Evolutionary conservation across 2,329 filamentous ascomycete species (phyloP).

Genomic region (Aspergillus persii): DNA sequence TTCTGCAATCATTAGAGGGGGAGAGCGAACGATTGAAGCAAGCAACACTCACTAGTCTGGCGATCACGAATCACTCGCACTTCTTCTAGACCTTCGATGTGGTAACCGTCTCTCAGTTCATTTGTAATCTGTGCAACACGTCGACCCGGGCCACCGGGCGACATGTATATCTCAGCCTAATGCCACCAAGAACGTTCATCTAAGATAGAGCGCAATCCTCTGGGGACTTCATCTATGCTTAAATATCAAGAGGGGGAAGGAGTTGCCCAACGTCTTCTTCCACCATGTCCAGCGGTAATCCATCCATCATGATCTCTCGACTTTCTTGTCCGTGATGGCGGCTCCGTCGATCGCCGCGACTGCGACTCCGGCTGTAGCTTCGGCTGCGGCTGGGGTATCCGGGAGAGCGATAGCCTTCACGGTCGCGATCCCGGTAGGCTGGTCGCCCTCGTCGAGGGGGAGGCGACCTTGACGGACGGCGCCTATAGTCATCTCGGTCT

Average conservation of each 20-base stretch:
- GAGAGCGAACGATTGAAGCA: background rate
- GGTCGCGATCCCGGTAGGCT: slow-evolving; percentile 45
- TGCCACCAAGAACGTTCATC: slow-evolving; percentile 26
- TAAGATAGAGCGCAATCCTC: slow-evolving; percentile 17
- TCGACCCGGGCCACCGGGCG: slow-evolving; percentile 32
- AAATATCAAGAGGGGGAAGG: slow-evolving; percentile 26
- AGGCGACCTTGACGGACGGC: slow-evolving; percentile 33
- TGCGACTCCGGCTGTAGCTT: slow-evolving; percentile 37
- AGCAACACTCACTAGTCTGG: slow-evolving; percentile 50
- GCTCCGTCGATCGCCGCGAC: slow-evolving; percentile 36
- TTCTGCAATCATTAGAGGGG: slow-evolving; percentile 37
- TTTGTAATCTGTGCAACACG: slow-evolving; percentile 52
- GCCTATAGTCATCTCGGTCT: slow-evolving; percentile 37
- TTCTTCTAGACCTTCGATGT: slow-evolving; percentile 54
- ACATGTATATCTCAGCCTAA: slow-evolving; percentile 42
- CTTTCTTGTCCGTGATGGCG: slow-evolving; percentile 44
- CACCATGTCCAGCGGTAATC: slow-evolving; percentile 48
- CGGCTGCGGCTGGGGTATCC: slow-evolving; percentile 34
- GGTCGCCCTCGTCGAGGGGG: slow-evolving; percentile 37
- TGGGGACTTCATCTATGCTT: slow-evolving; percentile 8
- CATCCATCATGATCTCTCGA: slow-evolving; percentile 52
- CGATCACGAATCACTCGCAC: slow-evolving; percentile 58
- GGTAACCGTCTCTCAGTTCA: slow-evolving; percentile 54
- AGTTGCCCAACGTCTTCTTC: slow-evolving; percentile 51
- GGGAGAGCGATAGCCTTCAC: slow-evolving; percentile 47